These are phyloP conservation scores for Entomortierella chlamydospora DNA, from an alignment of 192 early-diverging fungal genomes.

Conservation along the genomic window DNA sequence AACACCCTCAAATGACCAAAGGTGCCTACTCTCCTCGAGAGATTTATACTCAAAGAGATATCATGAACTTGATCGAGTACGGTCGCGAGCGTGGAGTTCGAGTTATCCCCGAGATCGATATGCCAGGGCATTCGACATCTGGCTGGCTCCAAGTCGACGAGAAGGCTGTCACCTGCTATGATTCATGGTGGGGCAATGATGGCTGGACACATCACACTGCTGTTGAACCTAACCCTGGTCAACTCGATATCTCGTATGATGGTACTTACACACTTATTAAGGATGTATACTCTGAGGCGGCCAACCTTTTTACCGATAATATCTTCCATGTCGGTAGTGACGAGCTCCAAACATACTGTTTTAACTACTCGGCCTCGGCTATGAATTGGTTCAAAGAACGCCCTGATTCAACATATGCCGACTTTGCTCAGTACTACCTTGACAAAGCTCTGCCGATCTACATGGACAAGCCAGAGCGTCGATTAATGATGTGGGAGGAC, in stretches of 20 bases:
- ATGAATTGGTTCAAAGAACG: slow-evolving; percentile 56
- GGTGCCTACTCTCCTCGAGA: slow-evolving; percentile 74
- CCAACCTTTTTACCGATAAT: slow-evolving; percentile 74
- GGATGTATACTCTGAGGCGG: slow-evolving; percentile 69
- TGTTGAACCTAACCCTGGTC: slow-evolving; percentile 84
- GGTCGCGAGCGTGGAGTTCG: slow-evolving; percentile 81
- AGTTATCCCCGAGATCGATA: slow-evolving; percentile 88
- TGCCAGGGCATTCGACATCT: slow-evolving; percentile 80
- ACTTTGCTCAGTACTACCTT: slow-evolving; percentile 64
- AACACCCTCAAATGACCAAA: slow-evolving; percentile 71
- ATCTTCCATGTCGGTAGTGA: slow-evolving; percentile 83
- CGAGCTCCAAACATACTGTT: slow-evolving; percentile 78
- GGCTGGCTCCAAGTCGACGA: slow-evolving; percentile 64
- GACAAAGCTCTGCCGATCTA: slow-evolving; percentile 65
- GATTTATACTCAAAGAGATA: slow-evolving; percentile 76
- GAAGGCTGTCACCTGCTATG: slow-evolving; percentile 68
- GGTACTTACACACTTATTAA: slow-evolving; percentile 68
- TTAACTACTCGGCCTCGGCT: slow-evolving; percentile 63
- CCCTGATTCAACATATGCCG: slow-evolving; percentile 45
- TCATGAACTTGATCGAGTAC: slow-evolving; percentile 74
- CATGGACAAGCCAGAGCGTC: slow-evolving; percentile 54
- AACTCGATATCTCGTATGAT: slow-evolving; percentile 76
- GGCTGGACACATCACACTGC: slow-evolving; percentile 65
- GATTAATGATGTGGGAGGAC: slow-evolving; percentile 85
- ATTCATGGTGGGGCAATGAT: slow-evolving; percentile 71